Evolutionary conservation across 179 eudicot species (phyloP), one percentile per base, ranked within the genome.

Genomic region (Drosera spatulata): DNA sequence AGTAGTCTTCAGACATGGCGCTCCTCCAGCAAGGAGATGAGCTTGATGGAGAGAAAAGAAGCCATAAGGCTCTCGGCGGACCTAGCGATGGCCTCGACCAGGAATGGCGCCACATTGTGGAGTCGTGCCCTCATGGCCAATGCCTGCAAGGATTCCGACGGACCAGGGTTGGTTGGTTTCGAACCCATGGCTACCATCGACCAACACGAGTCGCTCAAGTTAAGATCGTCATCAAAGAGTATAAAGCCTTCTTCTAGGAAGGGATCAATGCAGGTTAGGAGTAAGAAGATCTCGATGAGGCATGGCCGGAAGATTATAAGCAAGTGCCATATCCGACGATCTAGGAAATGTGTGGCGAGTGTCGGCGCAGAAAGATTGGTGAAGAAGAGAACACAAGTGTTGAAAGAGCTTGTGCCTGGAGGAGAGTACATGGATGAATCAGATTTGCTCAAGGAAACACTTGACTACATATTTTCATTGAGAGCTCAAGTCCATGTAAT

Each of bases 401-500:
- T 88, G 51, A 88, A 75, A 59, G 65, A 77, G 46, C 75, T 88
- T 4, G 71, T 88, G 13, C 96, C 96, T 0, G 96, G 96, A 2
- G 94, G 94, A 37, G 77, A 85, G 70, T 55, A 49, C 59, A 76
- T 88, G 83, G 86, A 86, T 61, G 90, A 81, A 4, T 56, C 53
- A 42, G 59, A 49, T 53, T 70, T 88, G 65, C 66, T 88, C 7
- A 75, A 72, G 41, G 96, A 88, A 83, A 77, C 94, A 65, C 77
- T 88, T 69, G 94, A 86, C 72, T 88, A 88, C 61, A 65, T 88
- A 14, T 46, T 77, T 4, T 83, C 84, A 3, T 78, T 88, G 5
- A 48, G 61, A 54, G 81, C 85, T 61, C 94, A 88, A 68, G 86
- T 88, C 54, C 83, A 86, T 82, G 90, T 85, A 12, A 88, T 88